Base-by-base conservation (phyloP, 192 early-diverging fungal genomes). In the Diversispora epigaea region DNA sequence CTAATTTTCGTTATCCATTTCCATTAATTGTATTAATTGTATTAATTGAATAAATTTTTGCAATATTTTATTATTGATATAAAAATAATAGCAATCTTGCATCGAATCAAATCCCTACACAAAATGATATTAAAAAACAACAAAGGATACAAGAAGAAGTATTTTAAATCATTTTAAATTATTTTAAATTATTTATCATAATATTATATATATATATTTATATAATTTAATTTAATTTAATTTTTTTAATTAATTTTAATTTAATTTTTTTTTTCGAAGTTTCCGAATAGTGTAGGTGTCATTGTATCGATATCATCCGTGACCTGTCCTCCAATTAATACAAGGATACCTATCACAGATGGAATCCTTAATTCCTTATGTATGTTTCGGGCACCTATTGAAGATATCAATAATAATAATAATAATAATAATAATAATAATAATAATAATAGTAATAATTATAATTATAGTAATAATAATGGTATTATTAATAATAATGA, bases 71-170 rank as follows among this genome's bases (percentile, higher is more conserved):
- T 32, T n/a, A 19, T 49, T 54, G 11, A 49, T 64, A 10, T 49
- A 25, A 6, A 9, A 22, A 66, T 47, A n/a, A n/a, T 21, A 75
- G 73, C 22, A 58, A 75, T 64, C 21, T 64, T 54, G 21, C 43
- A 52, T 52, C 22, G 14, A 75, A 64, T 56, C 64, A 43, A 47
- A 52, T 60, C 39, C 60, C 61, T 12, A 65, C 46, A 43, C 50
- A 64, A 56, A 14, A 32, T 52, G 73, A 75, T 50, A 75, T 75
- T 10, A 54, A 11, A 41, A 75, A 64, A 22, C 61, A 75, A 0
- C 43, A 49, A 54, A 10, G 39, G 40, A 50, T 75, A 46, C 73
- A 75, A 39, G 25, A 15, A 44, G 8, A 63, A 32, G 73, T 75
- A 64, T 21, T 9, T 12, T 49, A 47, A 45, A 67, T 32, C 2